Evolutionary conservation across 129 eudicot genomes (phyloP).

Genomic region (Arctium minus): DNA sequence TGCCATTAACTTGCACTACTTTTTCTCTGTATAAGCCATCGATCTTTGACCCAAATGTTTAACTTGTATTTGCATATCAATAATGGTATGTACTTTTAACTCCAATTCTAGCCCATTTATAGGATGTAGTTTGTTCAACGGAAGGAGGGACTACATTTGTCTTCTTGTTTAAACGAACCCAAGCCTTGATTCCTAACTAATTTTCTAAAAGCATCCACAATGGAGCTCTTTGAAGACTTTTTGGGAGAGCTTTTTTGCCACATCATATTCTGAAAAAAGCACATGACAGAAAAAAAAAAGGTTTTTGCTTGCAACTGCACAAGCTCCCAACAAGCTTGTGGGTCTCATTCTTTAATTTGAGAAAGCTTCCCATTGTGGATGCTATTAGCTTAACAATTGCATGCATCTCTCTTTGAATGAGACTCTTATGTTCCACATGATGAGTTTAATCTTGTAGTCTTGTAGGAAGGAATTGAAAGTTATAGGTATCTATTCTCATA

Average conservation of each 20-base stretch:
- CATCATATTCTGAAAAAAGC: background rate
- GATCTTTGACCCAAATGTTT: background rate
- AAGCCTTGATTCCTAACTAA: background rate
- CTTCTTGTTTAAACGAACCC: background rate
- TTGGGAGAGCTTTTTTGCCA: background rate
- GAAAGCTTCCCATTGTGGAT: background rate
- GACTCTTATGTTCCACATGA: background rate
- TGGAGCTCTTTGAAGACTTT: background rate
- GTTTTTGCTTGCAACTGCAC: background rate
- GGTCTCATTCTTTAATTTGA: background rate
- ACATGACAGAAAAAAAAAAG: background rate
- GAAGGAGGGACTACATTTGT: background rate
- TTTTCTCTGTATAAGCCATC: background rate
- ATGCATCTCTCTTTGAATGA: background rate
- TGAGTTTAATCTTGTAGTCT: background rate
- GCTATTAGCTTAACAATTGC: background rate
- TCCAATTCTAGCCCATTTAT: background rate
- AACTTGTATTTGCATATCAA: background rate
- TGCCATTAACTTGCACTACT: background rate
- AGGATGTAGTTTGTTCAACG: background rate
- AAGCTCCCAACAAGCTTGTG: background rate
- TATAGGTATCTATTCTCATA: background rate
- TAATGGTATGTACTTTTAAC: background rate
- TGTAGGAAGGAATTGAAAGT: background rate
- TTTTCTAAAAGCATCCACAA: background rate